These are phyloP conservation scores for Cryptococcus sp. DNA, from an alignment of 1,284 basidiomycete species.

Conservation along the genomic window DNA sequence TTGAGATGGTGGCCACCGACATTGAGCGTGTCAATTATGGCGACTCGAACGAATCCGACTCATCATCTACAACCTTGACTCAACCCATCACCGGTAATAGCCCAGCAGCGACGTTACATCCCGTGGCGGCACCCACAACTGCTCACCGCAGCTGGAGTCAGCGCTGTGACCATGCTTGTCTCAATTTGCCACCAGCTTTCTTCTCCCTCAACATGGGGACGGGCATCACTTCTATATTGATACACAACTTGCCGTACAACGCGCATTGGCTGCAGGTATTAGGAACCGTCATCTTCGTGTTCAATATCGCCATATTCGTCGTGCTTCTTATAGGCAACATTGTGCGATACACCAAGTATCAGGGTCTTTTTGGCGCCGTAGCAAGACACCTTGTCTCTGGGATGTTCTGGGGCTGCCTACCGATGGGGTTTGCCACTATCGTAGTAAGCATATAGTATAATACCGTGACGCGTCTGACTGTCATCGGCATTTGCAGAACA, in stretches of 20 bases:
- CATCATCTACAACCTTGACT: too few relatives aligned
- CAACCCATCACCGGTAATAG: too few relatives aligned
- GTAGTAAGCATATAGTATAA: slow-evolving; percentile 50
- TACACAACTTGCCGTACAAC: slow-evolving; percentile 56
- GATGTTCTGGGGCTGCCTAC: slow-evolving; percentile 68
- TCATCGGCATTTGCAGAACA: slow-evolving; percentile 44
- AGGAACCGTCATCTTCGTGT: slow-evolving; percentile 62
- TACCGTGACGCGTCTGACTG: slow-evolving; percentile 29
- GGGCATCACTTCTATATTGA: slow-evolving; percentile 55
- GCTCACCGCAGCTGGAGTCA: too few relatives aligned
- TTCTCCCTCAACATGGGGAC: slow-evolving; percentile 55
- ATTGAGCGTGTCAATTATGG: too few relatives aligned
- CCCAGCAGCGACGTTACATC: too few relatives aligned
- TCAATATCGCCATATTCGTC: slow-evolving; percentile 68
- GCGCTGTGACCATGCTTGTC: not conserved
- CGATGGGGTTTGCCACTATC: slow-evolving; percentile 71
- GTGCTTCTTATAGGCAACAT: slow-evolving; percentile 59
- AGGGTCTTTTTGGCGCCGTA: slow-evolving; percentile 62
- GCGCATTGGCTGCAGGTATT: slow-evolving; percentile 52
- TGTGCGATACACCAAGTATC: slow-evolving; percentile 62
- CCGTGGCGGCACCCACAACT: too few relatives aligned
- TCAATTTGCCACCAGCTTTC: not conserved
- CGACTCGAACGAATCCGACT: too few relatives aligned
- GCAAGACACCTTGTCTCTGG: slow-evolving; percentile 65
- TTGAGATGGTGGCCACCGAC: too few relatives aligned